A percentile compares a stretch with the other conserved stretches of the same genome.
Evolutionary conservation across 1,284 basidiomycete genomes (phyloP).

Genomic region (Leccinum solheimii): DNA sequence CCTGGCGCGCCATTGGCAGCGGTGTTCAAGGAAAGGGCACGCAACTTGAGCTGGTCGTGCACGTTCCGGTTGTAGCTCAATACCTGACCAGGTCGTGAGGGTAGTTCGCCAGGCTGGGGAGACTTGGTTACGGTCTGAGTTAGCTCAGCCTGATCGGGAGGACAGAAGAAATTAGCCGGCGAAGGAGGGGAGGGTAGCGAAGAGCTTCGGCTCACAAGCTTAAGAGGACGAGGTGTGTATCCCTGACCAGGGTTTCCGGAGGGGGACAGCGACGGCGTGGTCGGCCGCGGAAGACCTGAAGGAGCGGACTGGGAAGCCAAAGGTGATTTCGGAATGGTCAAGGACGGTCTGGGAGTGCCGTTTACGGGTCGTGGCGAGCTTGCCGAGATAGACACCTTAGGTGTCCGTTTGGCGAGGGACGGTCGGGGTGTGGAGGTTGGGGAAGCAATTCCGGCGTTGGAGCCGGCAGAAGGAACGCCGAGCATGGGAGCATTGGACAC

Average conservation of each 20-base stretch:
- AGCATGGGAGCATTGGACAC: conserved; percentile 26
- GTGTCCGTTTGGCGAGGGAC: conserved; percentile 12
- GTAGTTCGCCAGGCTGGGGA: conserved; percentile 38
- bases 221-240: conserved; percentile 26
- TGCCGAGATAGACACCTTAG: conserved; percentile 14
- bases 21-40: conserved; percentile 21
- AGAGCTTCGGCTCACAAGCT: conserved; percentile 24
- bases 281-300: conserved; percentile 24
- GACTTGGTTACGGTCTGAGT: conserved; percentile 16
- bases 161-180: conserved; percentile 10
- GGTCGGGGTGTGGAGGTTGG: conserved; percentile 15
- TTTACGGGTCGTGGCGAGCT: conserved; percentile 19
- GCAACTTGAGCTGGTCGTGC: conserved; percentile 39
- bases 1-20: conserved; percentile 7
- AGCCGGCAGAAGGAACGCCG: conserved; percentile 4
- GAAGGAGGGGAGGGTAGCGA: conserved; percentile 16
- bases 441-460: conserved; percentile 13
- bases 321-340: conserved; percentile 29
- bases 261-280: conserved; percentile 21
- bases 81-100: conserved; percentile 30
- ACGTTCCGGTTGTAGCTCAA: conserved; percentile 42
- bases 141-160: conserved; percentile 9
- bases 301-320: conserved; percentile 12
- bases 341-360: conserved; percentile 26
- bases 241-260: conserved; percentile 6